Base-by-base conservation (phyloP, 306 rosid genomes). In the Acacia confusa region DNA sequence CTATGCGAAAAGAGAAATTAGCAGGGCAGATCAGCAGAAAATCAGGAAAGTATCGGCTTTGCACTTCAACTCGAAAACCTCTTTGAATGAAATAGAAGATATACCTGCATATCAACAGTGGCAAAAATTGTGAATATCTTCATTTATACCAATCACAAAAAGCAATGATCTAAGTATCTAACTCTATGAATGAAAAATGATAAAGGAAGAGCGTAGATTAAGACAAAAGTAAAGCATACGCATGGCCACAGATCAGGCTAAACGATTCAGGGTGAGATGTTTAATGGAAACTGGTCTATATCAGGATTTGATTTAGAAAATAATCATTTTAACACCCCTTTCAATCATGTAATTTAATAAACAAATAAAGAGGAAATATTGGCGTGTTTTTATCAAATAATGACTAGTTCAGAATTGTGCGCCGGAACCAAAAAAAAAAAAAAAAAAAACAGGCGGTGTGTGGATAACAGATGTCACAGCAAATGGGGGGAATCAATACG, bases 41-140 rank as follows among this genome's bases (percentile, higher is more conserved):
- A 84, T 30, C 44, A 75, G 78, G 76, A 43, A 82, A 47, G 61
- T 13, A 83, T 83, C 82, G 48, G 76, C 72, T 45, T 30, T 17
- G 78, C 66, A 72, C 3, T 55, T 66, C 8, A 70, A 45, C 36
- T 41, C 36, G 70, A 15, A 70, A 65, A 19, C 79, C 38, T 27
- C 71, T 82, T 58, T 66, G 47, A 52, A 69, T 24, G 6, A 47
- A 83, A 74, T 55, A 36, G 38, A 20, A 82, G 15, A 61, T 52
- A 80, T 81, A 47, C 79, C 97, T 90, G 92, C 74, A 83, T 61
- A 71, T 45, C 30, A 64, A 82, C 27, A 87, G 11, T 81, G 76
- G 79, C 43, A 40, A 57, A 78, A 52, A 14, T 70, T 9, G 9
- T 72, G 17, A 78, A 25, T 38, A 75, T 78, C 57, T 53, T 78